Evolutionary conservation across 1,139 yeast genomes (phyloP), one percentile per base, ranked within the genome.

Genomic region (Geotrichum carabidarum): DNA sequence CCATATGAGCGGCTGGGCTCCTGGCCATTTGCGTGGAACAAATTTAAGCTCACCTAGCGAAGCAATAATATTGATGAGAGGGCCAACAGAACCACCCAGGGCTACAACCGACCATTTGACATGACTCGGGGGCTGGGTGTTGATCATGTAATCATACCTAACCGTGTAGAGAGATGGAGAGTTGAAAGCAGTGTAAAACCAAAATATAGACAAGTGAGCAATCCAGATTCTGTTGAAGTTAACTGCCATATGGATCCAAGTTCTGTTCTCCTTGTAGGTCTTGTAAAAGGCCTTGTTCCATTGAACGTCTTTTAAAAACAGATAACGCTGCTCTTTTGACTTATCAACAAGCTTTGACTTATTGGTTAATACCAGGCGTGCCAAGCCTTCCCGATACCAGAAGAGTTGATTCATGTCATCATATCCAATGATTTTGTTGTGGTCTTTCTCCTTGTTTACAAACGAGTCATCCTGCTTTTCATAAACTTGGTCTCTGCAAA

Each of bases 211-310:
- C 6, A 83, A 69, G 65, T 89, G 96, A 50, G 88, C 82, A 40
- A 86, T 82, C 95, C 96, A 88, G 36, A 88, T 81, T 57, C 96
- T 73, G 66, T 83, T 86, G 68, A 87, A 88, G 65, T 88, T 87
- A 2, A 89, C 83, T 1, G 84, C 71, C 48, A 84, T 72, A 69
- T 88, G 96, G 60, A 82, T 69, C 95, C 95, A 88, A 1, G 89
- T 78, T 63, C 96, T 75, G 47, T 77, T 77, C 64, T 89, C 96
- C 48, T 72, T 73, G 65, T 82, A 89, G 0, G 95, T 87, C 66
- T 89, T 89, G 61, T 77, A 77, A 61, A 88, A 84, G 0, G 78
- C 81, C 32, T 74, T 74, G 0, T 74, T 64, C 96, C 96, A 89
- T 6, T 76, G 68, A 9, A 86, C 78, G 8, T 75, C 68, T n/a